Percentiles rank a stretch among this genome's conserved stretches.
phyloP scores from a whole-genome alignment of 1,139 yeast species.

The Candida anutae region DNA sequence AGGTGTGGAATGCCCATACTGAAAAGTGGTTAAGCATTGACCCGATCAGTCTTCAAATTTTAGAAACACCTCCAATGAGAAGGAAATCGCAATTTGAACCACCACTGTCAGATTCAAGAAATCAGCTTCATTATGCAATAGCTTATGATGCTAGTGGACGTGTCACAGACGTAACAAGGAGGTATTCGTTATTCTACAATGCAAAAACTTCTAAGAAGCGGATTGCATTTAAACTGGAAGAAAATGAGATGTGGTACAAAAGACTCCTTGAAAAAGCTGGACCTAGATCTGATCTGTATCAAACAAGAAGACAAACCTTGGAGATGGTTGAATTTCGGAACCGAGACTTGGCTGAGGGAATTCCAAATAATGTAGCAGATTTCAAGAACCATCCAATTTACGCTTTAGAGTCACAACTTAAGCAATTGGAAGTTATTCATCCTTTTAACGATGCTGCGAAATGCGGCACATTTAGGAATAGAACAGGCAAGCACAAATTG shows the following conservation, averaged over 20 bases:
- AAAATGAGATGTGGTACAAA: slow-evolving; percentile 60
- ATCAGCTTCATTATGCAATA: slow-evolving; percentile 63
- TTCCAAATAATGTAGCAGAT: slow-evolving; percentile 79
- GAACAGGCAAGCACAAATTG: slow-evolving; percentile 17
- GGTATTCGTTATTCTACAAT: slow-evolving; percentile 67
- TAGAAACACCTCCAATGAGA: slow-evolving; percentile 59
- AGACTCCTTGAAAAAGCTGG: slow-evolving; percentile 28
- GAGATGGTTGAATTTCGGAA: slow-evolving; percentile 67
- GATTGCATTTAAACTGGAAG: slow-evolving; percentile 47
- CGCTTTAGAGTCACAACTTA: slow-evolving; percentile 68
- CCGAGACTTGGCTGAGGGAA: slow-evolving; percentile 68
- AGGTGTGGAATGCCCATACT: slow-evolving; percentile 76
- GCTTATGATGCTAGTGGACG: slow-evolving; percentile 65
- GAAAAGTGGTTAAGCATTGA: slow-evolving; percentile 83
- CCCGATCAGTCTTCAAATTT: slow-evolving; percentile 55
- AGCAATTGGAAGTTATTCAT: slow-evolving; percentile 60
- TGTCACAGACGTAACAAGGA: slow-evolving; percentile 74
- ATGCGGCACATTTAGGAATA: slow-evolving; percentile 62
- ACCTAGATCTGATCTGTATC: slow-evolving; percentile 14
- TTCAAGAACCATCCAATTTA: slow-evolving; percentile 86
- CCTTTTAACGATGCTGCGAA: slow-evolving; percentile 50
- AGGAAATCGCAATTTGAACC: slow-evolving; percentile 68
- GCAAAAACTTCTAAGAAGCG: slow-evolving; percentile 71
- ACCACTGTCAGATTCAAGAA: slow-evolving; percentile 50
- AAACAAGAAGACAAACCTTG: slow-evolving; percentile 49